Evolutionary conservation across 495 filamentous ascomycete species (phyloP).

Genomic region (Lineolata rhizophorae): DNA sequence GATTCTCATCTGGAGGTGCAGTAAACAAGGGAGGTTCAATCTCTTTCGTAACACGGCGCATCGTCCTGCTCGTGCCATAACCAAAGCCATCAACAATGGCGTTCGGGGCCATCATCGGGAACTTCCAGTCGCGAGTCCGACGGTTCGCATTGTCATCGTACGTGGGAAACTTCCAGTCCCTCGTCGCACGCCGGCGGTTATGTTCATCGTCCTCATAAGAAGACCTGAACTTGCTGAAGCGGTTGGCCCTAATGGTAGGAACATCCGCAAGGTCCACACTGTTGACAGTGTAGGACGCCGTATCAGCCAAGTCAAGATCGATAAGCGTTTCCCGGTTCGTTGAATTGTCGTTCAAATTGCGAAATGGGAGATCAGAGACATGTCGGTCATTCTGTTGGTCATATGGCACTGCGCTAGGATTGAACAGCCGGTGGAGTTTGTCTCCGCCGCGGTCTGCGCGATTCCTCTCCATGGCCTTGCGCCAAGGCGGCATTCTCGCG

Average conservation of each 20-base stretch:
- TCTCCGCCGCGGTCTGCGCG: conserved; percentile 9
- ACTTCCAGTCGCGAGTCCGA: conserved; percentile 39
- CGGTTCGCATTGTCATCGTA: conserved; percentile 23
- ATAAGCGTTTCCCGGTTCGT: conserved; percentile 18
- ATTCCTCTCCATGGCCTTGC: conserved; percentile 11
- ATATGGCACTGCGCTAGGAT: conserved; percentile 9
- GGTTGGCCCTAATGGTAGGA: conserved; percentile 28
- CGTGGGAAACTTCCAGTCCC: conserved; percentile 22
- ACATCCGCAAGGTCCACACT: conserved; percentile 12
- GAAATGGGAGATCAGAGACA: conserved; percentile 15
- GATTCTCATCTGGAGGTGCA: neutral
- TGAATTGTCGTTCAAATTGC: conserved; percentile 11
- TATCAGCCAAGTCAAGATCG: conserved; percentile 29
- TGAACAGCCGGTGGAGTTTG: conserved; percentile 15
- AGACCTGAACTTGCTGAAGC: conserved; percentile 21
- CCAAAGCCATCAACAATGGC: conserved; percentile 5
- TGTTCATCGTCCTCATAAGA: conserved; percentile 21
- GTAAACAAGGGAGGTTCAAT: no score
- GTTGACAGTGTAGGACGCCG: conserved; percentile 30
- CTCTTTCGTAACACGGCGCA: conserved; percentile 2
- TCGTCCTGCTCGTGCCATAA: neutral
- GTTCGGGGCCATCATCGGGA: conserved; percentile 27
- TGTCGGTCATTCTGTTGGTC: conserved; percentile 6
- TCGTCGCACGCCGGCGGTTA: conserved; percentile 11
- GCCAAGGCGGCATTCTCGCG: conserved; percentile 8